Conservation (phyloP, 1,139 yeast species). For the Taphrina flavorubra region DNA sequence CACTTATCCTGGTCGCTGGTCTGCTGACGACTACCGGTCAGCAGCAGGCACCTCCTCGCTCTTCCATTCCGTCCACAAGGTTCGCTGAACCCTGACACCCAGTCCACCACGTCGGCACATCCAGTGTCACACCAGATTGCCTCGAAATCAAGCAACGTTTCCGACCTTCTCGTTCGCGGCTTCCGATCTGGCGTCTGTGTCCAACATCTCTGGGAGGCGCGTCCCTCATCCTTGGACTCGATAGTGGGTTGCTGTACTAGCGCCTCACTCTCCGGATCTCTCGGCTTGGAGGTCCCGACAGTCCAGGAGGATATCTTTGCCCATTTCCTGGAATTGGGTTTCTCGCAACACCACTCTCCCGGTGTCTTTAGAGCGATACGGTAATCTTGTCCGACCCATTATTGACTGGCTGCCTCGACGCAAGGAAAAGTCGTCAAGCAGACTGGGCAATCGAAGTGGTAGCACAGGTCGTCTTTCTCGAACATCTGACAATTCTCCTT, state of each 20-base stretch:
- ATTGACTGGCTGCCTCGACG: neutral
- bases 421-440: neutral
- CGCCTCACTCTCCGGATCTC: slow-evolving; percentile 1
- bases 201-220: slow-evolving; percentile 1
- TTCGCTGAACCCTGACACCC: too few relatives aligned
- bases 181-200: neutral
- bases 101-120: neutral
- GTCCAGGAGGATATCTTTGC: neutral
- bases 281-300: slow-evolving; percentile 13
- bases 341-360: neutral
- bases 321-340: neutral
- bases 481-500: too few relatives aligned
- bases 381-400: neutral
- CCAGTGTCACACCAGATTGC: neutral
- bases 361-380: neutral
- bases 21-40: too few relatives aligned
- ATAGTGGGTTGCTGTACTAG: neutral
- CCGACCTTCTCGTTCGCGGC: slow-evolving; percentile 5
- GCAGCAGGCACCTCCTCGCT: neutral
- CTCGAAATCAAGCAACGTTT: neutral
- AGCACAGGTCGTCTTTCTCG: too few relatives aligned
- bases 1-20: too few relatives aligned
- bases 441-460: too few relatives aligned
- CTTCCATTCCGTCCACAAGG: neutral
- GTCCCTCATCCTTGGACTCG: neutral